Percentiles rank a stretch among this genome's conserved stretches.
These are phyloP conservation scores for Silene conica DNA, from an alignment of 148 eudicot species.

Conservation along the genomic window DNA sequence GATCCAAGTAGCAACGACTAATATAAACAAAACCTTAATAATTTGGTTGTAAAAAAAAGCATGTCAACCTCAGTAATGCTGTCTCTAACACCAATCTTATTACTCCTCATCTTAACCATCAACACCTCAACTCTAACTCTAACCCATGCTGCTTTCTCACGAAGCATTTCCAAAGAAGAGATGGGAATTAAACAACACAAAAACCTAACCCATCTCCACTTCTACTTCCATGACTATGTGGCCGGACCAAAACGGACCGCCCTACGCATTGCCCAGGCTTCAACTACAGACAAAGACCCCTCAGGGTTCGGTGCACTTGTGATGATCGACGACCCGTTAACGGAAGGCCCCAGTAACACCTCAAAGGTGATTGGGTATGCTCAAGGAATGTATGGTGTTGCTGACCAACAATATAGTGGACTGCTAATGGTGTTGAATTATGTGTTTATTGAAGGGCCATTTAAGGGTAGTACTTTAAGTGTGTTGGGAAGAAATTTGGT, in stretches of 20 bases:
- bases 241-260: slow-evolving; percentile 29
- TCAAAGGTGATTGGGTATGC: slow-evolving; percentile 36
- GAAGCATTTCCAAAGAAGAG: slow-evolving; percentile 25
- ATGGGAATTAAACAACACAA: slow-evolving; percentile 17
- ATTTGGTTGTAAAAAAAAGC: background rate
- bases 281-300: background rate
- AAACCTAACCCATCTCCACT: slow-evolving; percentile 32
- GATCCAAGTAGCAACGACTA: background rate
- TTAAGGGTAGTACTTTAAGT: slow-evolving; percentile 33
- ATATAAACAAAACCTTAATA: background rate
- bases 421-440: slow-evolving; percentile 29
- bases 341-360: slow-evolving; percentile 23
- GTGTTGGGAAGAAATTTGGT: slow-evolving; percentile 31
- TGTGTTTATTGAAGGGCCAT: slow-evolving; percentile 27
- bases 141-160: slow-evolving; percentile 18
- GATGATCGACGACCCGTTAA: slow-evolving; percentile 38
- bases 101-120: slow-evolving; percentile 5
- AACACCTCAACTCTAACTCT: background rate
- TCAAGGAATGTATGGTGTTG: slow-evolving; percentile 37
- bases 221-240: slow-evolving; percentile 39
- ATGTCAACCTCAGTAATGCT: slow-evolving; percentile 5
- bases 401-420: slow-evolving; percentile 19
- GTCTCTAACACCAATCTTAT: background rate
- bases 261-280: slow-evolving; percentile 25
- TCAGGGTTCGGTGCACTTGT: slow-evolving; percentile 25